Evolutionary conservation across 1,139 yeast species (phyloP).

Genomic region (Protomyces pachydermus): DNA sequence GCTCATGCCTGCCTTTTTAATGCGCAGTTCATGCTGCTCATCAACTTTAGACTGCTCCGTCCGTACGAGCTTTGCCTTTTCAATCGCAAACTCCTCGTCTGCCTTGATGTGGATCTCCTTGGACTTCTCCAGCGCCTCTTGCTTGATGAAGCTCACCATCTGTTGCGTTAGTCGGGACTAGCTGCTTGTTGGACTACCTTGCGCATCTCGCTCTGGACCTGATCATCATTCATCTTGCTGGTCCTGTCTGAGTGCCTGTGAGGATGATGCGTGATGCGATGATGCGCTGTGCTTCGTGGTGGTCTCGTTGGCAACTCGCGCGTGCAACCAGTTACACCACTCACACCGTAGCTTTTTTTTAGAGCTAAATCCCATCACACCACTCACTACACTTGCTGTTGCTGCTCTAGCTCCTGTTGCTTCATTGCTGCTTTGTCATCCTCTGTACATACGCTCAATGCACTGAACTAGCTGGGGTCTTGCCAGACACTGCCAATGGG

Average conservation of each 20-base stretch:
- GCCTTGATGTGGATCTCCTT: constrained; percentile 93
- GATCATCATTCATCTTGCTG: constrained; percentile 14
- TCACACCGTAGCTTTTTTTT: too few species aligned
- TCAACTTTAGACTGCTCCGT: constrained; percentile 88
- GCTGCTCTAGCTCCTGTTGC: too few species aligned
- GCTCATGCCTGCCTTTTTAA: constrained; percentile 84
- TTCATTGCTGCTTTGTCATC: too few species aligned
- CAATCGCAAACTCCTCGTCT: constrained; percentile 97
- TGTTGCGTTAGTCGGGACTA: constrained; percentile 65
- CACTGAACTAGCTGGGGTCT: too few species aligned
- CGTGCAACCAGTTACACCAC: too few species aligned
- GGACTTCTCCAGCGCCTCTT: constrained; percentile 98
- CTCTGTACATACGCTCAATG: too few species aligned
- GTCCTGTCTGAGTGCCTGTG: too few species aligned
- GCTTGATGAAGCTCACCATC: constrained; percentile 97
- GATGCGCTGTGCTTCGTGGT: too few species aligned
- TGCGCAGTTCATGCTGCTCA: constrained; percentile 67
- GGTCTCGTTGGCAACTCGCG: too few species aligned
- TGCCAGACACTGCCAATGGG: constrained; percentile 2
- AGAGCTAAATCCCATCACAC: too few species aligned
- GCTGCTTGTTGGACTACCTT: constrained; percentile 61
- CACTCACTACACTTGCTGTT: too few species aligned
- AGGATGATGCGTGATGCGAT: too few species aligned
- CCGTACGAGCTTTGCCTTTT: constrained; percentile 90
- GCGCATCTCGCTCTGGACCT: constrained; percentile 24